A percentile compares a stretch with the other conserved stretches of the same genome.
phyloP scores from a whole-genome alignment of 495 filamentous ascomycete species.

The Penicillium dipodomyicola region DNA sequence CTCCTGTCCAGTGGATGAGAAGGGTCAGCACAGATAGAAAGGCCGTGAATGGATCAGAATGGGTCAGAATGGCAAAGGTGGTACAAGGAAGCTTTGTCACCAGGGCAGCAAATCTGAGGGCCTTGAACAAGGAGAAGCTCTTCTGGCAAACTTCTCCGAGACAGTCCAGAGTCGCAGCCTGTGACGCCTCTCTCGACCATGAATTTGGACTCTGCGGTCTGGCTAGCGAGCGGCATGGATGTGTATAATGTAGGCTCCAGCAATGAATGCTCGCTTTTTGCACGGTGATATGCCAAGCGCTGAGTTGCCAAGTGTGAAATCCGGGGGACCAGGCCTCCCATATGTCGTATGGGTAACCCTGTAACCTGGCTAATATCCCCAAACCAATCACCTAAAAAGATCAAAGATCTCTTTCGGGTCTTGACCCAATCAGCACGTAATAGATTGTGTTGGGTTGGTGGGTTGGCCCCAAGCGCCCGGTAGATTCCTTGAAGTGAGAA shows the following conservation, averaged over 20 bases:
- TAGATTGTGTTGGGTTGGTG: neutral
- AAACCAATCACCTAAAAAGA: constrained; percentile 19
- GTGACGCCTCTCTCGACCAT: neutral
- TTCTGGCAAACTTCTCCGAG: neutral
- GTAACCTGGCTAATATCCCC: neutral
- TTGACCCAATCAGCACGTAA: constrained; percentile 21
- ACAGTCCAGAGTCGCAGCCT: constrained; percentile 1
- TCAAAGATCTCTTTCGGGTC: constrained; percentile 3
- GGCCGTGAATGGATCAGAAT: neutral
- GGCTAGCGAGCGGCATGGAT: neutral
- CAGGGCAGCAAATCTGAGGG: neutral
- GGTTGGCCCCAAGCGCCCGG: constrained; percentile 8
- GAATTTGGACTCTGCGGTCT: neutral
- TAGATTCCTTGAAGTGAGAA: constrained; percentile 1
- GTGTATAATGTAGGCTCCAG: constrained; percentile 2
- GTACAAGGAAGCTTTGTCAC: constrained; percentile 1
- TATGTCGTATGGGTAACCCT: constrained; percentile 6
- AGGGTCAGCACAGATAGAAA: neutral
- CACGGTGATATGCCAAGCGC: neutral
- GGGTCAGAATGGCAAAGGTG: neutral
- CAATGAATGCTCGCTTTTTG: neutral
- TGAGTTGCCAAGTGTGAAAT: constrained; percentile 16
- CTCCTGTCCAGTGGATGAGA: neutral
- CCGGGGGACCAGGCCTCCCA: constrained; percentile 13
- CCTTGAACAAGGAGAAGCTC: neutral